A percentile compares a stretch with the other conserved stretches of the same genome.
Conservation (phyloP, 257 asterid species). For the Plantago ovata region DNA sequence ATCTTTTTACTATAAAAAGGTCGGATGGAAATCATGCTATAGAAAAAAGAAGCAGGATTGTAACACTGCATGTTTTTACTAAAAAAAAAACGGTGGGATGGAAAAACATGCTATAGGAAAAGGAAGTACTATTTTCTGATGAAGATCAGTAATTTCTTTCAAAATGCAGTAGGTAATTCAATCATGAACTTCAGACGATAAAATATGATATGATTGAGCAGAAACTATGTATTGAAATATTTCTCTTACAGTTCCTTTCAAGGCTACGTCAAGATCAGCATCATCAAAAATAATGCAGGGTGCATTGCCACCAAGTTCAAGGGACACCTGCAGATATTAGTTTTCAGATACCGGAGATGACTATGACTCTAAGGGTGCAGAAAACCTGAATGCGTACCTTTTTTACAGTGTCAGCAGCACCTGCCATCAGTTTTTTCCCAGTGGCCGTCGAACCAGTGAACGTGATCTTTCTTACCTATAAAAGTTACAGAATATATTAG, state of each 20-base stretch:
- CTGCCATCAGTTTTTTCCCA: conserved; percentile 95
- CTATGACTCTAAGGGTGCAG: conserved; percentile 21
- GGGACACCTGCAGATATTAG: conserved; percentile 60
- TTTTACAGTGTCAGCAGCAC: conserved; percentile 88
- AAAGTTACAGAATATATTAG: conserved; percentile 22
- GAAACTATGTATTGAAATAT: conserved; percentile 6
- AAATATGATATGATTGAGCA: conserved; percentile 5
- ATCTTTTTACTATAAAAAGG: neutral
- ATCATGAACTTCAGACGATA: conserved; percentile 10
- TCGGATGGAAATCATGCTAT: neutral
- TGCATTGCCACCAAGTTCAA: conserved; percentile 99
- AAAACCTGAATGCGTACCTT: conserved; percentile 45
- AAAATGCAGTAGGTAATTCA: conserved; percentile 8
- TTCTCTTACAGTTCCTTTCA: conserved; percentile 82
- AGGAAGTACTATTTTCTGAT: neutral
- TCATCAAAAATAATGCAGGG: conserved; percentile 96
- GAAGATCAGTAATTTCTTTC: conserved; percentile 10
- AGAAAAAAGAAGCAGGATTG: too few relatives aligned
- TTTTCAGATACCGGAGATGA: conserved; percentile 12
- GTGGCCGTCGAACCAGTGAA: conserved; percentile 98
- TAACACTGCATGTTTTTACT: neutral
- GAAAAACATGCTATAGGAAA: neutral
- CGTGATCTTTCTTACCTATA: conserved; percentile 85
- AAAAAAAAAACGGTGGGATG: neutral
- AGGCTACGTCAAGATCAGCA: conserved; percentile 93